A percentile compares a stretch with the other conserved stretches of the same genome.
Conservation (phyloP, 176 grass and related monocot species). For the barley (Hordeum vulgare) region MorexV3_pseudomolecules_assembly NC_058523.1:537092171-537092670, state of each 20-base stretch:
- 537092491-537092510: not conserved
- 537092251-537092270: not conserved
- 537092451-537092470: constrained; percentile 17
- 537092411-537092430: constrained; percentile 75
- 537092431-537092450: constrained; percentile 61
- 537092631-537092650: not conserved
- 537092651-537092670: not conserved
- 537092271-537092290: not conserved
- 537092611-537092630: not conserved
- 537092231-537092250: not conserved
- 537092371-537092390: constrained; percentile 66
- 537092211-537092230: not conserved
- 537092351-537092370: constrained; percentile 69
- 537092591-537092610: not conserved
- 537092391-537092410: constrained; percentile 71
- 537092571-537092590: not conserved
- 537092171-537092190: not conserved
- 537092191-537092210: not conserved
- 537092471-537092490: not conserved
- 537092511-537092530: not conserved
- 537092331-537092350: constrained; percentile 62
- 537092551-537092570: not conserved
- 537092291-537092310: not conserved
- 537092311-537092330: constrained; percentile 23
- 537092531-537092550: not conserved